These are phyloP conservation scores for Pleurotus sapidus DNA, from an alignment of 768 basidiomycete species.

Conservation along the genomic window DNA sequence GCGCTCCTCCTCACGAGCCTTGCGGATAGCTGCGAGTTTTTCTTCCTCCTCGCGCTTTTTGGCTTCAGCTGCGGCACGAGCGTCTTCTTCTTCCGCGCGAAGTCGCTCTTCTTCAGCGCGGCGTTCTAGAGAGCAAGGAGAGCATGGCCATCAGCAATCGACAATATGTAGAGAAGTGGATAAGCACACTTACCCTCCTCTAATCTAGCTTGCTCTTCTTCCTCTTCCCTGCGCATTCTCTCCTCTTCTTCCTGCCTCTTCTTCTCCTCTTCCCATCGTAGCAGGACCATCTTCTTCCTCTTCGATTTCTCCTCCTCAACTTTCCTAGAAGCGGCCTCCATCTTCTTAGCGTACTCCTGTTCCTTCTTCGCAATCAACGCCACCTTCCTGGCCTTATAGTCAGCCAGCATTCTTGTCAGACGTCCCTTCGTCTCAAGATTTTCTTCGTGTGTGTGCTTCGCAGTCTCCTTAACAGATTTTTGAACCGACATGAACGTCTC, in stretches of 20 bases:
- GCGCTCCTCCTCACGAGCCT: too few relatives aligned
- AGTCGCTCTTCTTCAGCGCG: too few relatives aligned
- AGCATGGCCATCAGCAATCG: too few relatives aligned
- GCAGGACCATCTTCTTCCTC: constrained; percentile 53
- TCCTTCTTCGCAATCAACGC: constrained; percentile 51
- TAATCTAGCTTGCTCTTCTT: constrained; percentile 45
- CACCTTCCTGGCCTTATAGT: constrained; percentile 56
- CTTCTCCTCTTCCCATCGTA: constrained; percentile 59
- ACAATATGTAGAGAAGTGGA: neutral
- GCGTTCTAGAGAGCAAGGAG: too few relatives aligned
- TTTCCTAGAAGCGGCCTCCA: constrained; percentile 59
- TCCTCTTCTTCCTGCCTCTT: constrained; percentile 39
- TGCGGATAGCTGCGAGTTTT: too few relatives aligned
- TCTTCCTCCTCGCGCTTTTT: too few relatives aligned
- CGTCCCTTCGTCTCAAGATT: constrained; percentile 78
- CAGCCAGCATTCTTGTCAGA: constrained; percentile 67
- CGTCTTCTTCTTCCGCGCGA: too few relatives aligned
- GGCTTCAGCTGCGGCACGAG: too few relatives aligned
- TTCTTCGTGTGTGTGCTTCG: too few relatives aligned
- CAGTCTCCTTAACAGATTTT: too few relatives aligned
- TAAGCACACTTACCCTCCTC: constrained; percentile 46
- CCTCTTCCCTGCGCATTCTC: constrained; percentile 39
- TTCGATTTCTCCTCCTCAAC: constrained; percentile 84
- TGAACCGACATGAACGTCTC: too few relatives aligned
- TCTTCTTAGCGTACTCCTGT: constrained; percentile 62